Conservation (phyloP, 2,329 filamentous ascomycete species). For the Cladosporium sp. region DNA sequence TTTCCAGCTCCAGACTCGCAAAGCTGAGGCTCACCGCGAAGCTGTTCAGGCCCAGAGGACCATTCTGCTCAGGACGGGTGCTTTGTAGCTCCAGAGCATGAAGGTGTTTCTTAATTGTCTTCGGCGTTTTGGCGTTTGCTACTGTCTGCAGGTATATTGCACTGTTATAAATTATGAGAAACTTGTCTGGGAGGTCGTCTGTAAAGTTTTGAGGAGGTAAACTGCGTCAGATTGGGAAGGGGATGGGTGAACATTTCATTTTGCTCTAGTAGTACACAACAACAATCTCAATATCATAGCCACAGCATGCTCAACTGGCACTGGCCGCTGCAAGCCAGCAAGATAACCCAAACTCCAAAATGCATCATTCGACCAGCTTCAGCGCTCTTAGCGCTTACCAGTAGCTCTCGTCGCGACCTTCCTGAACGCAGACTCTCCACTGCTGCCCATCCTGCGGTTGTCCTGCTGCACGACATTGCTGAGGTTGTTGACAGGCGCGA, state of each 20-base stretch:
- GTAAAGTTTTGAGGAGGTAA: background rate
- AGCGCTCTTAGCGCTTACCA: slow-evolving; percentile 14
- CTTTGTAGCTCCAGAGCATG: background rate
- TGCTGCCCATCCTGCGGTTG: slow-evolving; percentile 33
- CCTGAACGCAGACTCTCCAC: slow-evolving; percentile 41
- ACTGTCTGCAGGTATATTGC: too few relatives aligned
- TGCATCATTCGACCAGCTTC: background rate
- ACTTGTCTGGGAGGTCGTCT: too few relatives aligned
- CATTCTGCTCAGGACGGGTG: background rate
- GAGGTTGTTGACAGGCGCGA: slow-evolving; percentile 61
- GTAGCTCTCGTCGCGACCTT: slow-evolving; percentile 23
- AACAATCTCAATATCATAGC: background rate
- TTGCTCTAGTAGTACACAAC: slow-evolving; percentile 9
- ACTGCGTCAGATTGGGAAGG: background rate
- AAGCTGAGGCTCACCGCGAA: background rate
- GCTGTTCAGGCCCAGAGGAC: background rate
- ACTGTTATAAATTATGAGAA: too few relatives aligned
- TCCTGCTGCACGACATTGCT: slow-evolving; percentile 34
- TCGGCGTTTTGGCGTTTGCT: too few relatives aligned
- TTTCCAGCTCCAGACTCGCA: background rate
- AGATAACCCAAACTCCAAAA: slow-evolving; percentile 8
- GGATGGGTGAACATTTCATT: background rate
- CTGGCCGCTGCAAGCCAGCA: background rate
- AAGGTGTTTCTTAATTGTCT: too few relatives aligned
- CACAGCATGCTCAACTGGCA: slow-evolving; percentile 1